Evolutionary conservation across 2,329 filamentous ascomycete genomes (phyloP).

Genomic region (Fusarium pseudonygamai): DNA sequence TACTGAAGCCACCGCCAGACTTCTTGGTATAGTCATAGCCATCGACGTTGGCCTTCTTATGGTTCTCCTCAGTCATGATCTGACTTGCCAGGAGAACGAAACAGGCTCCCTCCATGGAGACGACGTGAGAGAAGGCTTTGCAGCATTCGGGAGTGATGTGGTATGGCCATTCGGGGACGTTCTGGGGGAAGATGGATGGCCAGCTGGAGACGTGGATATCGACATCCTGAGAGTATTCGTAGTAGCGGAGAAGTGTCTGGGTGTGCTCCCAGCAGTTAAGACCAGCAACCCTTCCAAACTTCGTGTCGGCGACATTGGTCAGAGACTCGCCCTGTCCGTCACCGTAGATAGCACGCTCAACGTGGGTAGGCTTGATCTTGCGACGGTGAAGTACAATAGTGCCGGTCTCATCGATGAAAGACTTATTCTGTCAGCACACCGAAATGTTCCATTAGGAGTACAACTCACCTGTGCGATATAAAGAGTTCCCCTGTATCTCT

Average conservation of each 20-base stretch:
- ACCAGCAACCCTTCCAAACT: conserved; percentile 52
- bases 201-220: conserved; percentile 59
- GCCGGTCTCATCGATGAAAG: conserved; percentile 53
- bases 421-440: conserved; percentile 30
- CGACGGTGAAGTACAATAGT: conserved; percentile 52
- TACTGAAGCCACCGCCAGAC: conserved; percentile 36
- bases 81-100: conserved; percentile 64
- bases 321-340: conserved; percentile 54
- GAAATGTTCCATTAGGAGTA: fast-evolving
- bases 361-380: conserved; percentile 63
- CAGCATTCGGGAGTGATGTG: conserved; percentile 38
- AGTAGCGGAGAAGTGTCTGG: conserved; percentile 58
- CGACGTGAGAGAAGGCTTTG: conserved; percentile 56
- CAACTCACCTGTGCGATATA: conserved; percentile 51
- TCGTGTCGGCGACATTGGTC: conserved; percentile 48
- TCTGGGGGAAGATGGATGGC: conserved; percentile 45
- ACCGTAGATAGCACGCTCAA: conserved; percentile 60
- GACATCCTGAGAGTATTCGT: conserved; percentile 54
- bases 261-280: conserved; percentile 61
- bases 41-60: conserved; percentile 39
- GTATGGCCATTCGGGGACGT: conserved; percentile 34
- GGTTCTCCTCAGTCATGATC: conserved; percentile 55
- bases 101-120: conserved; percentile 63
- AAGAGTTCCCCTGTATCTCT: conserved; percentile 48
- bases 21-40: conserved; percentile 44